These are phyloP conservation scores for Fragosphaeria purpurea DNA, from an alignment of 2,329 filamentous ascomycete species.

Conservation along the genomic window DNA sequence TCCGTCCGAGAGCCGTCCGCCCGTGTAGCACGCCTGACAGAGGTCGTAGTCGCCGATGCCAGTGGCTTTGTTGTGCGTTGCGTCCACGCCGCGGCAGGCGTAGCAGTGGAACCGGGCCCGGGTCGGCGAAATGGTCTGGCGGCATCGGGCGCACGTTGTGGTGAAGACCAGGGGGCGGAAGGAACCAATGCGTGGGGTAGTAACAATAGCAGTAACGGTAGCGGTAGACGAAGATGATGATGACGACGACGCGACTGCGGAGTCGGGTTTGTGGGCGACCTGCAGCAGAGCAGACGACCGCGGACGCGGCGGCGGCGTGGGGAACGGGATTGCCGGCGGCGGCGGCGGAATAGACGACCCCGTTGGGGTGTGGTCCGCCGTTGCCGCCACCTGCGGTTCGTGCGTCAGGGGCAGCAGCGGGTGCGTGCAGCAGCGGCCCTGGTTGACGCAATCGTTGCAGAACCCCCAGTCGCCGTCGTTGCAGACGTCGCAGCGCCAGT, in stretches of 20 bases:
- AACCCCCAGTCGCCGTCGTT: slow-evolving; percentile 94
- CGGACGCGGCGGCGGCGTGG: slow-evolving; percentile 16
- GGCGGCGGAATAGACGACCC: slow-evolving; percentile 1
- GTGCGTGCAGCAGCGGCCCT: slow-evolving; percentile 72
- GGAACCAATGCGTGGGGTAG: slow-evolving; percentile 29
- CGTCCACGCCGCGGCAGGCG: slow-evolving; percentile 45
- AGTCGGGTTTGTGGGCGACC: slow-evolving; percentile 33
- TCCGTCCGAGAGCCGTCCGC: slow-evolving; percentile 29
- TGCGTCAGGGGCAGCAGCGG: slow-evolving; percentile 67
- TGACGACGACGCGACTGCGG: slow-evolving; percentile 36
- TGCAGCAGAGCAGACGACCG: slow-evolving; percentile 28
- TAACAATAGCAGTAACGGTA: slow-evolving; percentile 26
- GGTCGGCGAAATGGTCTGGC: slow-evolving; percentile 57
- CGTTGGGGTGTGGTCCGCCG: slow-evolving; percentile 5
- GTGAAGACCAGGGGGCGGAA: slow-evolving; percentile 64
- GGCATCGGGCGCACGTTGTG: slow-evolving; percentile 71
- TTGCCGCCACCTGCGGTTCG: slow-evolving; percentile 23
- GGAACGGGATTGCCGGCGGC: slow-evolving; percentile 15
- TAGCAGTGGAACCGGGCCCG: slow-evolving; percentile 72
- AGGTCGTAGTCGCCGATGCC: slow-evolving; percentile 73
- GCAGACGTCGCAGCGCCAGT: slow-evolving; percentile 80
- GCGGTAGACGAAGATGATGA: slow-evolving; percentile 38
- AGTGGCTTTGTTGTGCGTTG: slow-evolving; percentile 31
- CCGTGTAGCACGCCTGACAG: slow-evolving; percentile 67
- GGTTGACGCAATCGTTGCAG: slow-evolving; percentile 79